Percentiles rank a stretch among this genome's conserved stretches.
Evolutionary conservation across 1,139 yeast species (phyloP).

Genomic region (Ogataea hybrid): DNA sequence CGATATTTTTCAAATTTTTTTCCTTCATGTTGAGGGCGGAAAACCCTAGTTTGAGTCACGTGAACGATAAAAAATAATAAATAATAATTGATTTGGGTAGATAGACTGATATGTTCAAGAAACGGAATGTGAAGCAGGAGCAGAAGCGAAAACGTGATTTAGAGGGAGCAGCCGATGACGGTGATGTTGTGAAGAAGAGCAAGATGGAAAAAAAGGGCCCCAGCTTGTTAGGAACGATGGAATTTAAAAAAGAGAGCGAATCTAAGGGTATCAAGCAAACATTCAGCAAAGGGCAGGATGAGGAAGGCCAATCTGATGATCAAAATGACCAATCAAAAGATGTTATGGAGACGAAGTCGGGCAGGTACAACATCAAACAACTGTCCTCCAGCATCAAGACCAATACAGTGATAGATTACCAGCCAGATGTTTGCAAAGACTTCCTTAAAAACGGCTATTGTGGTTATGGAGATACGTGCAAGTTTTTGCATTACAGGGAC

Average conservation of each 20-base stretch:
- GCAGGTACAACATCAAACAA: conserved; percentile 26
- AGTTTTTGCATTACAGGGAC: conserved; percentile 86
- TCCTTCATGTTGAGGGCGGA: conserved; percentile 7
- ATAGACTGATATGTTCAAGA: conserved; percentile 33
- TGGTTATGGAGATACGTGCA: conserved; percentile 98
- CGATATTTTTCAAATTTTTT: conserved; percentile 7
- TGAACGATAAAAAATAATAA: not conserved
- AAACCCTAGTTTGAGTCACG: conserved; percentile 2
- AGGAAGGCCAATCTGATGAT: not conserved
- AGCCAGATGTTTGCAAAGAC: conserved; percentile 94
- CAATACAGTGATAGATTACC: conserved; percentile 84
- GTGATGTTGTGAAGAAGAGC: not conserved
- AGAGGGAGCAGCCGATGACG: not conserved
- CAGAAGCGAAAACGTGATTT: conserved; percentile 6
- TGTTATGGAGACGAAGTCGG: not conserved
- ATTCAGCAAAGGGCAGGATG: conserved; percentile 33
- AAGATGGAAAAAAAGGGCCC: conserved; percentile 9
- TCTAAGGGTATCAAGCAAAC: conserved; percentile 19
- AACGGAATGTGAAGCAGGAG: conserved; percentile 22
- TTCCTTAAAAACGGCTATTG: conserved; percentile 90
- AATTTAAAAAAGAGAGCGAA: not conserved
- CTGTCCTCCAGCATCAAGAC: conserved; percentile 57
- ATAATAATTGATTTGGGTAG: not conserved
- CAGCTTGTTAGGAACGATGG: not conserved
- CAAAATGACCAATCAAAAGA: too few relatives aligned